Conservation (phyloP, 2,329 filamentous ascomycete species). For the Albifimbria verrucaria region DNA sequence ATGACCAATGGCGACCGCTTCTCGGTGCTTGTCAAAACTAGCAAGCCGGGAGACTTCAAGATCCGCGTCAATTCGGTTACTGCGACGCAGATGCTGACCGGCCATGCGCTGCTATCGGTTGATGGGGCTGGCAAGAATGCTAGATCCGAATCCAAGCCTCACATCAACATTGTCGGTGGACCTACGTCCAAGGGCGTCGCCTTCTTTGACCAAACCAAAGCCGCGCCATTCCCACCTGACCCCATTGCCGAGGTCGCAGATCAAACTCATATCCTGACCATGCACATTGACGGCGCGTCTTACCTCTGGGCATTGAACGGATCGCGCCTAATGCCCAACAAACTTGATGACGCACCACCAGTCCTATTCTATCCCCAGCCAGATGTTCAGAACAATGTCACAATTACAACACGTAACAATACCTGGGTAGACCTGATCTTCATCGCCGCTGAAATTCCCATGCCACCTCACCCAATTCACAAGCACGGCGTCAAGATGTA, state of each 20-base stretch:
- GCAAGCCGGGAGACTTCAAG: conserved; percentile 47
- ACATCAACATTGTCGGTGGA: conserved; percentile 47
- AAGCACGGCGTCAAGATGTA: conserved; percentile 62
- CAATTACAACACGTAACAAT: conserved; percentile 41
- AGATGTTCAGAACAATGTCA: conserved; percentile 37
- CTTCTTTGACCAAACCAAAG: conserved; percentile 39
- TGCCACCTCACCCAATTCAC: conserved; percentile 58
- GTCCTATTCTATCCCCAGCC: conserved; percentile 42
- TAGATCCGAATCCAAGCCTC: conserved; percentile 29
- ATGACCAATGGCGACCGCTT: conserved; percentile 51
- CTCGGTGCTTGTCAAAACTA: conserved; percentile 46
- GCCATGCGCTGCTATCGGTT: conserved; percentile 44
- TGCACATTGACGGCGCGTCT: conserved; percentile 37
- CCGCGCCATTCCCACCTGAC: conserved; percentile 45
- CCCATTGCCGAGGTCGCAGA: conserved; percentile 39
- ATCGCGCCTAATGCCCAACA: conserved; percentile 35
- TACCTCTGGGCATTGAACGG: conserved; percentile 53
- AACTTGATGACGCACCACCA: conserved; percentile 34
- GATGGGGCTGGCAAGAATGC: conserved; percentile 14
- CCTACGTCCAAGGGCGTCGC: conserved; percentile 36
- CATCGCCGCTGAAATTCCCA: conserved; percentile 36
- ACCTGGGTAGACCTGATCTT: conserved; percentile 58
- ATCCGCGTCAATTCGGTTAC: conserved; percentile 49
- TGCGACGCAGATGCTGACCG: conserved; percentile 52
- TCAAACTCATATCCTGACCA: conserved; percentile 40